Conservation (phyloP, 108 stramenopile genomes). For the Ochromonas danica region DNA sequence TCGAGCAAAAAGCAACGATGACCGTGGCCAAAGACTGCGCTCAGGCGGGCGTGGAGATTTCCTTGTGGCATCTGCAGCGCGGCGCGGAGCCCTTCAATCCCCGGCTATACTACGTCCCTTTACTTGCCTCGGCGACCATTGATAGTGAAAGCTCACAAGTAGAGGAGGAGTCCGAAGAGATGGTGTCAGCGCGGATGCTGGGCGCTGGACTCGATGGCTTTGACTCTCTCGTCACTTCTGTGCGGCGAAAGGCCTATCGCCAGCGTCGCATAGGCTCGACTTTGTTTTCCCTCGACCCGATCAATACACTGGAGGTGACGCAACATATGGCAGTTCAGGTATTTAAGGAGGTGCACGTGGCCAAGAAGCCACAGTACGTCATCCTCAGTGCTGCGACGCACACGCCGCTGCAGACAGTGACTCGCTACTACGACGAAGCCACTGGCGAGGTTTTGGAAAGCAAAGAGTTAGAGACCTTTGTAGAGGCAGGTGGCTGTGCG, state of each 20-base stretch:
- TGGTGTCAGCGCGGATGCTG: background rate
- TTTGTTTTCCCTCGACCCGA: background rate
- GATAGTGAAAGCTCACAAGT: slow-evolving; percentile 33
- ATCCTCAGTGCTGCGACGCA: background rate
- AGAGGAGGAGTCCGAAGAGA: slow-evolving; percentile 34
- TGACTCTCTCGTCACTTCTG: background rate
- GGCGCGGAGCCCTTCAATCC: background rate
- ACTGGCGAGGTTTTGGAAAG: background rate
- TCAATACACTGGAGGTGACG: background rate
- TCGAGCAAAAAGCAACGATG: background rate
- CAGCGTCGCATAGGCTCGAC: slow-evolving; percentile 5
- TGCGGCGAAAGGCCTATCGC: background rate
- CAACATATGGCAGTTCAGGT: background rate
- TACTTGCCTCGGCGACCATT: background rate
- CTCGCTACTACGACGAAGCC: background rate
- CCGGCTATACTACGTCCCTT: background rate
- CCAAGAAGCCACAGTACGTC: background rate
- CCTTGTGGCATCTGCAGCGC: slow-evolving; percentile 1
- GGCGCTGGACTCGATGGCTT: too few species aligned
- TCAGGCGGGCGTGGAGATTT: slow-evolving; percentile 11
- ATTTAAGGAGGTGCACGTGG: background rate
- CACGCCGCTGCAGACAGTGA: background rate
- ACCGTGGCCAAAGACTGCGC: slow-evolving; percentile 23
- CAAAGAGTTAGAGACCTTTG: background rate
- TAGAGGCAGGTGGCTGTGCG: background rate